Conservation (phyloP, 768 basidiomycete genomes). For the Russula sp. region DNA sequence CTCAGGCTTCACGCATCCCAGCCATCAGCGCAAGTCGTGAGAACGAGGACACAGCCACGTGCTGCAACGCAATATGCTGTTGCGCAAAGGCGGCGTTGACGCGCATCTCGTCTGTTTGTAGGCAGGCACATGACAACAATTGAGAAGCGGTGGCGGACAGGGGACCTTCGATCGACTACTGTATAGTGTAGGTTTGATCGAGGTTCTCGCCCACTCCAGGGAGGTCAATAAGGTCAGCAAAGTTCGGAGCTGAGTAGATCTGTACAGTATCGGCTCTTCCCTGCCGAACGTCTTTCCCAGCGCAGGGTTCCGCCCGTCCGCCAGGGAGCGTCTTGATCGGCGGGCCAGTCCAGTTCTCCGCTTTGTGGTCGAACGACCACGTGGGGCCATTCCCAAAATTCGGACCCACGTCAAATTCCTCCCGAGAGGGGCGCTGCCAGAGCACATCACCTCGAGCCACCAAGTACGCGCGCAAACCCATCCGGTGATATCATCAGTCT, state of each 20-base stretch:
- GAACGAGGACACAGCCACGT: not conserved
- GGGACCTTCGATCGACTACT: too few relatives aligned
- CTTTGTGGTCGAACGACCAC: conserved; percentile 22
- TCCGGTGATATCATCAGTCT: not conserved
- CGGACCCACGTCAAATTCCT: conserved; percentile 22
- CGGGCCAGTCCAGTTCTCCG: conserved; percentile 23
- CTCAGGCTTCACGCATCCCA: not conserved
- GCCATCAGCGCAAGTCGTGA: not conserved
- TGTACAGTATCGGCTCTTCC: conserved; percentile 15
- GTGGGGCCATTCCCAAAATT: conserved; percentile 15
- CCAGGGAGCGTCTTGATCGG: conserved; percentile 17
- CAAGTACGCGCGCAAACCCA: not conserved
- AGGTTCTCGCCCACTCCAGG: conserved; percentile 45
- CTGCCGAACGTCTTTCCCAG: conserved; percentile 1
- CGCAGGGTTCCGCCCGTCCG: conserved; percentile 7
- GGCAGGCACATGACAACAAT: not conserved
- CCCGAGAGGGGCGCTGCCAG: conserved; percentile 22
- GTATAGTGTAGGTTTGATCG: too few relatives aligned
- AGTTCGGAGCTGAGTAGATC: too few relatives aligned
- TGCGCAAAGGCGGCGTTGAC: conserved; percentile 13
- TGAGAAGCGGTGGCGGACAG: not conserved
- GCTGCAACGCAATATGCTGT: conserved; percentile 12
- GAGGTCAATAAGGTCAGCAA: too few relatives aligned
- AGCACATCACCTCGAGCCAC: conserved; percentile 22
- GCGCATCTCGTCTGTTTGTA: conserved; percentile 17